Conservation (phyloP, 2,329 filamentous ascomycete species). For the Shiraia bambusicola region DNA sequence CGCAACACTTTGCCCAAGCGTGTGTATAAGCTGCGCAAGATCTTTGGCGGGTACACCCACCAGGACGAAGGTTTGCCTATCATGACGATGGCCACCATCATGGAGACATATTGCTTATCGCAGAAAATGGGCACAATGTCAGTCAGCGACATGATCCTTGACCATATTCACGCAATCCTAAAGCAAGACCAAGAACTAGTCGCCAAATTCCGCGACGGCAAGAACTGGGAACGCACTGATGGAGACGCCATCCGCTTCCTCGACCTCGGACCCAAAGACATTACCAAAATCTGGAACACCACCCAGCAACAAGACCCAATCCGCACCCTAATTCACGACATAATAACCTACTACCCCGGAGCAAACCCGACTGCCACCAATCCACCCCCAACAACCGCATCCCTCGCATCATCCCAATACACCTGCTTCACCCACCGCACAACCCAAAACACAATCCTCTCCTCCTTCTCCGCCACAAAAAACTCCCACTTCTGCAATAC, state of each 20-base stretch:
- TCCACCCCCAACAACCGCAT: not conserved
- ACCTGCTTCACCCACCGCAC: too few species aligned
- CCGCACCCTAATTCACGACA: constrained; percentile 9
- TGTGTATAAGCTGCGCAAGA: not conserved
- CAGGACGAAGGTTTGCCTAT: not conserved
- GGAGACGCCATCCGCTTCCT: constrained; percentile 2
- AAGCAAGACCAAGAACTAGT: not conserved
- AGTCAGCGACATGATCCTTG: constrained; percentile 12
- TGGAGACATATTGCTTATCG: constrained; percentile 8
- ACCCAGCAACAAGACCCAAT: constrained; percentile 8
- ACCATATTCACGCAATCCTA: constrained; percentile 4
- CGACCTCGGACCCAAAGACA: constrained; percentile 5
- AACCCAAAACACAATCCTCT: too few species aligned
- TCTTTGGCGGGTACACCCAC: not conserved
- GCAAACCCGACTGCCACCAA: not conserved
- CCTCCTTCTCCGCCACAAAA: too few species aligned
- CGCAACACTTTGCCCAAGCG: constrained; percentile 5
- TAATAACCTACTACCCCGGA: not conserved
- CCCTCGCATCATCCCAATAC: not conserved
- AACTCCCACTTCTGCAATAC: too few species aligned
- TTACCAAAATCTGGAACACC: constrained; percentile 5
- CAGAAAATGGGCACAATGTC: constrained; percentile 3
- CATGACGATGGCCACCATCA: constrained; percentile 3
- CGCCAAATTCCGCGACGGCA: not conserved
- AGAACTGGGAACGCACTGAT: not conserved